Evolutionary conservation across 257 asterid genomes (phyloP).

Genomic region (Plantago elongata): DNA sequence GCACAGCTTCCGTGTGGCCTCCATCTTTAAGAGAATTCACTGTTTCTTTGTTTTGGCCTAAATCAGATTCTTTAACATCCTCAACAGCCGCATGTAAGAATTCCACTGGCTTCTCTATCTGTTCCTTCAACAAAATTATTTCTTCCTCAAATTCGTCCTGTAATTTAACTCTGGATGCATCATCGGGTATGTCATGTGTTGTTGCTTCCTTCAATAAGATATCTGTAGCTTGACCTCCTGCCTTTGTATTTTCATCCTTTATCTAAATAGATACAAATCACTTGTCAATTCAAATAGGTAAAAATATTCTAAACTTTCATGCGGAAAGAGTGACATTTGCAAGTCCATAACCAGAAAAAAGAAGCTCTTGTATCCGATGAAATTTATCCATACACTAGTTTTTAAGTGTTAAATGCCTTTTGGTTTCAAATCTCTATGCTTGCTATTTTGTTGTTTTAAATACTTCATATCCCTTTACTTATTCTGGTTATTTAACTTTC

Average conservation of each 20-base stretch:
- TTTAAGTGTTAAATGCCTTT: too few relatives aligned
- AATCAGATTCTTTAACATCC: constrained; percentile 14
- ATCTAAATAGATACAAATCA: constrained; percentile 24
- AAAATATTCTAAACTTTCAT: not conserved
- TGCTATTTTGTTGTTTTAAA: too few relatives aligned
- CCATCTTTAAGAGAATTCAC: too few relatives aligned
- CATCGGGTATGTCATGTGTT: not conserved
- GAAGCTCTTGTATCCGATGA: too few relatives aligned
- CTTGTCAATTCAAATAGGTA: constrained; percentile 4
- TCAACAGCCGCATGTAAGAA: constrained; percentile 23
- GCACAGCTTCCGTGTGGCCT: too few relatives aligned
- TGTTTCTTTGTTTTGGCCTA: constrained; percentile 17
- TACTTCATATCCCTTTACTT: too few relatives aligned
- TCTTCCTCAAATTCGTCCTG: constrained; percentile 15
- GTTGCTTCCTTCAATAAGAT: constrained; percentile 7
- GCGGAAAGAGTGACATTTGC: constrained; percentile 1
- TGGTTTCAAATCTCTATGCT: too few relatives aligned
- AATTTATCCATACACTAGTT: too few relatives aligned
- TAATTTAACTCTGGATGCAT: not conserved
- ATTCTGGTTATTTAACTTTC: too few relatives aligned
- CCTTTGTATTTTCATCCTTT: constrained; percentile 24
- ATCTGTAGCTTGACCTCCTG: constrained; percentile 23
- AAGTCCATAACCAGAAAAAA: not conserved
- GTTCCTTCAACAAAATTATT: constrained; percentile 13
- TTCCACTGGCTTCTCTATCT: constrained; percentile 19